A percentile compares a stretch with the other conserved stretches of the same genome.
phyloP scores from a whole-genome alignment of 2,329 filamentous ascomycete genomes.

The Tetracladium maxilliforme region DNA sequence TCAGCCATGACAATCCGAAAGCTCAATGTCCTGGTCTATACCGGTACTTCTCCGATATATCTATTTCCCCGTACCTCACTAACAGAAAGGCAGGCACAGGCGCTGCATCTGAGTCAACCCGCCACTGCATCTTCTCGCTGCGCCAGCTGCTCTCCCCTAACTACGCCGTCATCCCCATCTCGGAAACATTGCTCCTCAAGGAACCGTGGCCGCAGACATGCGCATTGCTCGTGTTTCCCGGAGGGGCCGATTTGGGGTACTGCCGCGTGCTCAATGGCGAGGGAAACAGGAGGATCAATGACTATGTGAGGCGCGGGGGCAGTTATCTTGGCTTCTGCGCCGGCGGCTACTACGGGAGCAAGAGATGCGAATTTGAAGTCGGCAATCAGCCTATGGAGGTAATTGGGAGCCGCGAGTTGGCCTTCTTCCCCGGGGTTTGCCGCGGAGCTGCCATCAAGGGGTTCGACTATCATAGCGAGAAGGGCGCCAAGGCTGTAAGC shows the following conservation, averaged over 20 bases:
- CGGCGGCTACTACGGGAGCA: constrained; percentile 79
- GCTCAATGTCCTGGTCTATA: constrained; percentile 88
- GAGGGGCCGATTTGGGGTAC: constrained; percentile 87
- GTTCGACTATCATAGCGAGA: constrained; percentile 83
- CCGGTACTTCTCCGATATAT: constrained; percentile 38
- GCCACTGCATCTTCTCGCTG: constrained; percentile 77
- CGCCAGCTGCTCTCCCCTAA: constrained; percentile 75
- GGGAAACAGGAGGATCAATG: constrained; percentile 70
- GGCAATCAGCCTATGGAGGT: constrained; percentile 73
- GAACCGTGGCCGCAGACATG: constrained; percentile 86
- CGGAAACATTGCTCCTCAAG: constrained; percentile 63
- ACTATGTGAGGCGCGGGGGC: constrained; percentile 77
- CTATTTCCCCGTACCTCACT: constrained; percentile 1
- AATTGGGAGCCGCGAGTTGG: constrained; percentile 69
- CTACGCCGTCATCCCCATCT: constrained; percentile 84
- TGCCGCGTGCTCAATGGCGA: constrained; percentile 76
- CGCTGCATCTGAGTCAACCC: constrained; percentile 75
- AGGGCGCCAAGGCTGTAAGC: constrained; percentile 59
- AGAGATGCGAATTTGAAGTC: constrained; percentile 81
- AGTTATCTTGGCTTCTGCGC: constrained; percentile 86
- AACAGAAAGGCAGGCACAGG: constrained; percentile 48
- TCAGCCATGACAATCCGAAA: constrained; percentile 36
- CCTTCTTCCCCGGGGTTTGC: constrained; percentile 77
- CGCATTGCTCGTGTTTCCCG: constrained; percentile 80
- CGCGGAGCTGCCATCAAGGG: constrained; percentile 77